Conservation (phyloP, 352 stramenopile genomes). For the Phytophthora agathidicida region DNA sequence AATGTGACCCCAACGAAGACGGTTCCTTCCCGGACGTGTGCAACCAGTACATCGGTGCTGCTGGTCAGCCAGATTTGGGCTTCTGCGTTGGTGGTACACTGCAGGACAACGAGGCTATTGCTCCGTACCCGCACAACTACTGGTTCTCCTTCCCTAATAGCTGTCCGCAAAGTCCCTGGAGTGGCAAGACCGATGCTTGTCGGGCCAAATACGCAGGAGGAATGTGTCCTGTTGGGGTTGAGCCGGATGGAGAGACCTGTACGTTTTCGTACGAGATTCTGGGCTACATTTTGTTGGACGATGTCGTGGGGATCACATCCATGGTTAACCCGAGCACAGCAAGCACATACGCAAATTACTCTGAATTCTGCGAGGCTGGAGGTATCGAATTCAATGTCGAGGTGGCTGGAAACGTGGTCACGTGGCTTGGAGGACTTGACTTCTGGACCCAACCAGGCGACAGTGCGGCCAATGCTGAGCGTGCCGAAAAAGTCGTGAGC, state of each 20-base stretch:
- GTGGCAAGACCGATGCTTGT: slow-evolving; percentile 48
- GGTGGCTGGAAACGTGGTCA: slow-evolving; percentile 30
- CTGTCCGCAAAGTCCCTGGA: slow-evolving; percentile 51
- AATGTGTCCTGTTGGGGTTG: slow-evolving; percentile 48
- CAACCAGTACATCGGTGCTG: slow-evolving; percentile 57
- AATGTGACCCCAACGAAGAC: slow-evolving; percentile 53
- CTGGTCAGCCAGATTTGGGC: slow-evolving; percentile 50
- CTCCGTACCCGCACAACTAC: slow-evolving; percentile 78
- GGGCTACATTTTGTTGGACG: slow-evolving; percentile 65
- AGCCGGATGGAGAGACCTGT: slow-evolving; percentile 66
- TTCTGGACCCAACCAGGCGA: slow-evolving; percentile 71
- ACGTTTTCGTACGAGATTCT: slow-evolving; percentile 71
- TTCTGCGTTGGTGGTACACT: slow-evolving; percentile 52
- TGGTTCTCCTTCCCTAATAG: slow-evolving; percentile 88
- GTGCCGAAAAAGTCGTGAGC: slow-evolving; percentile 49
- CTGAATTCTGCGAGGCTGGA: slow-evolving; percentile 62
- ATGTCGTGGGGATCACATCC: slow-evolving; percentile 73
- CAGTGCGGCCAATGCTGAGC: slow-evolving; percentile 48
- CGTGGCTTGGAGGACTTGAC: slow-evolving; percentile 48
- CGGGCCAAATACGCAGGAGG: slow-evolving; percentile 44
- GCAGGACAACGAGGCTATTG: slow-evolving; percentile 50
- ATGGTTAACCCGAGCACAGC: slow-evolving; percentile 55
- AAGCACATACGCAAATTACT: slow-evolving; percentile 48
- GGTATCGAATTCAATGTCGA: slow-evolving; percentile 55
- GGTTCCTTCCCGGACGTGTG: slow-evolving; percentile 44